Evolutionary conservation across 305 asterid genomes (phyloP), one percentile per base, ranked within the genome.

Genomic region (Fraxinus ornus): DNA sequence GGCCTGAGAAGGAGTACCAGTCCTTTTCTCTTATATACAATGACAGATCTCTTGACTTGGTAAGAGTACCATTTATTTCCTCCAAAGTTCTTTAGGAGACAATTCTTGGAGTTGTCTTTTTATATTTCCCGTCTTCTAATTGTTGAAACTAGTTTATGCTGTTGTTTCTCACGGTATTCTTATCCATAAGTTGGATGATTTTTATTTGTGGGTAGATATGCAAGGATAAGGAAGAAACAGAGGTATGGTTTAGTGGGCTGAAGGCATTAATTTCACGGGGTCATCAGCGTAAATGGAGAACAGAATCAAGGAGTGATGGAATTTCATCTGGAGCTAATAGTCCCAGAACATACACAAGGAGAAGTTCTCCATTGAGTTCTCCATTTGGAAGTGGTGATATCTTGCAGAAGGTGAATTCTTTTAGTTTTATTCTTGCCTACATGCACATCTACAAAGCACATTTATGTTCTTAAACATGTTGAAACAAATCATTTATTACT

Each of bases 1-100:
- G 98, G 44, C 98, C 99, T 70, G 99, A 95, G 90, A 95, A 95
- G 90, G 99, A 95, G 90, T 95, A 94, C 88, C 99, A 94, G 85
- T 95, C 99, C 0, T 95, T 95, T 86, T 95, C 99, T 80, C 94
- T 95, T 74, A 93, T 95, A 88, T 95, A 94, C 86, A 90, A 89
- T 85, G 98, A 95, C 86, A 89, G 99, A 85, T 95, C 99, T 13
- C 97, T 95, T 84, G 99, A 95, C 91, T 87, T 95, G 95, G 99
- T 95, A 86, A 94, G 97, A 76, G 72, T 78, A 80, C 80, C 82
- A 41, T 83, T 81, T 86, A 52, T 75, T 57, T 84, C 72, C 70
- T 76, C 62, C 76, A 68, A 71, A 71, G 57, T 79, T 73, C 79
- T 79, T 73, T 64, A 70, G 66, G 21, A 57, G 78, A 80, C 80